phyloP scores from a whole-genome alignment of 2,329 filamentous ascomycete species.

The Westerdykella ornata region DNA sequence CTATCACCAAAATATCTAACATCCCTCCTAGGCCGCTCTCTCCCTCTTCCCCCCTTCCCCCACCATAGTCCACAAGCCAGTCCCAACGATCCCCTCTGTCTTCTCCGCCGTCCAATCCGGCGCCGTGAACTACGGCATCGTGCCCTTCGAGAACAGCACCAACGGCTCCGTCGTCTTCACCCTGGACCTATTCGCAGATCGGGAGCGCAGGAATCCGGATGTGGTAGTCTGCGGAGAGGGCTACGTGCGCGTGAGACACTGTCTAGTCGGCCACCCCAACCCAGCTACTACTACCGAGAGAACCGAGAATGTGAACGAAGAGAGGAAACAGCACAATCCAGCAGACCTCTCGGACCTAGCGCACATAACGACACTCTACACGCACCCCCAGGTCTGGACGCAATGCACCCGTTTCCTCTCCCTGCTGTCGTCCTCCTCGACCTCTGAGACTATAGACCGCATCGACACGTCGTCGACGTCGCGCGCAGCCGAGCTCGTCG shows the following conservation, averaged over 20 bases:
- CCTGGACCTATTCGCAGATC: conserved; percentile 79
- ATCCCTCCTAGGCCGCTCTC: conserved; percentile 46
- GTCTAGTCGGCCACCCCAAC: conserved; percentile 56
- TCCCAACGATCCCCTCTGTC: conserved; percentile 56
- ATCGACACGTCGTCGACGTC: conserved; percentile 83
- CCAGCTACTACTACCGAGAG: conserved; percentile 12
- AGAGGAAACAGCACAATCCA: not conserved
- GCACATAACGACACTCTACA: conserved; percentile 72
- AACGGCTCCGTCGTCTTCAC: conserved; percentile 90
- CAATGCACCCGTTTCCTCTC: conserved; percentile 76
- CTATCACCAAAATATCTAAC: not conserved
- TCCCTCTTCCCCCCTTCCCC: conserved; percentile 41
- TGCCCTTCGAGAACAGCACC: conserved; percentile 93
- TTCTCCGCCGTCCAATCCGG: conserved; percentile 70
- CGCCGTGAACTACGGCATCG: conserved; percentile 63
- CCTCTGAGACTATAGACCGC: conserved; percentile 68
- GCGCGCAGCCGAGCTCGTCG: conserved; percentile 69
- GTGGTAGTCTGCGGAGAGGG: conserved; percentile 74
- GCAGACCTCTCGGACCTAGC: conserved; percentile 40
- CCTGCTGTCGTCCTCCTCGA: conserved; percentile 24
- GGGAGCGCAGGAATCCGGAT: conserved; percentile 56
- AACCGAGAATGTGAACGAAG: not conserved
- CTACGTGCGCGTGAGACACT: conserved; percentile 85
- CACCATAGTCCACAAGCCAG: conserved; percentile 30
- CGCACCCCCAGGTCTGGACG: conserved; percentile 91